Evolutionary conservation across 2,329 filamentous ascomycete genomes (phyloP).

Genomic region (Aspergillus thermomutatus): DNA sequence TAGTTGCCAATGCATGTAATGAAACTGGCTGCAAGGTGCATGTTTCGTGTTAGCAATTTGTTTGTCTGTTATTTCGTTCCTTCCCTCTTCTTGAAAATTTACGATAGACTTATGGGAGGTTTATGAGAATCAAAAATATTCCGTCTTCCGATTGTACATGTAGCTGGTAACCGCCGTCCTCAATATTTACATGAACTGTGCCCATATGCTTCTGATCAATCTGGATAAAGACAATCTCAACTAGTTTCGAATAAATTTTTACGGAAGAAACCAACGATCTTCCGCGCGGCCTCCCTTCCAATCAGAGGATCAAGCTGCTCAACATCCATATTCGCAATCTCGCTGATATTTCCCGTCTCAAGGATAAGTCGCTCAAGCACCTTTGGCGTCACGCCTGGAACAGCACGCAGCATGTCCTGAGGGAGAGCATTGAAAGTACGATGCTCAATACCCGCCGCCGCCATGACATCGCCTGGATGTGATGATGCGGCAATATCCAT

Average conservation of each 20-base stretch:
- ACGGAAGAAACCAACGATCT: slow-evolving; percentile 80
- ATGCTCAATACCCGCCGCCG: slow-evolving; percentile 52
- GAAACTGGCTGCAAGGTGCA: slow-evolving; percentile 24
- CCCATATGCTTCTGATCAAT: not conserved
- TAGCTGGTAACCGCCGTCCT: not conserved
- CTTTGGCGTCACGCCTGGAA: slow-evolving; percentile 80
- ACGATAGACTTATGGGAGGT: slow-evolving; percentile 34
- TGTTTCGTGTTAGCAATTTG: slow-evolving; percentile 23
- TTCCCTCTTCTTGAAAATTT: slow-evolving; percentile 16
- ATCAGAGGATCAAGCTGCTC: slow-evolving; percentile 70
- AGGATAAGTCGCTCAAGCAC: slow-evolving; percentile 70
- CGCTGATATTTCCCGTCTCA: slow-evolving; percentile 70
- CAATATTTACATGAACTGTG: not conserved
- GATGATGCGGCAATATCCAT: slow-evolving; percentile 39
- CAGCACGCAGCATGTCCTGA: slow-evolving; percentile 81
- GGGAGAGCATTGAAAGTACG: slow-evolving; percentile 78
- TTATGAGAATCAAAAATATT: slow-evolving; percentile 31
- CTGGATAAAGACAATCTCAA: slow-evolving; percentile 3
- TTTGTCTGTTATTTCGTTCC: slow-evolving; percentile 27
- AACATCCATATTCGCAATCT: slow-evolving; percentile 81
- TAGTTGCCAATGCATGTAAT: slow-evolving; percentile 26
- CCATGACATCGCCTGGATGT: slow-evolving; percentile 50
- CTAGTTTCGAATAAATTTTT: slow-evolving; percentile 53
- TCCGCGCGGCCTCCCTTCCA: slow-evolving; percentile 71
- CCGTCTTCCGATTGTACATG: not conserved